Evolutionary conservation across 2,329 filamentous ascomycete species (phyloP).

Genomic region (Nemania sp.): DNA sequence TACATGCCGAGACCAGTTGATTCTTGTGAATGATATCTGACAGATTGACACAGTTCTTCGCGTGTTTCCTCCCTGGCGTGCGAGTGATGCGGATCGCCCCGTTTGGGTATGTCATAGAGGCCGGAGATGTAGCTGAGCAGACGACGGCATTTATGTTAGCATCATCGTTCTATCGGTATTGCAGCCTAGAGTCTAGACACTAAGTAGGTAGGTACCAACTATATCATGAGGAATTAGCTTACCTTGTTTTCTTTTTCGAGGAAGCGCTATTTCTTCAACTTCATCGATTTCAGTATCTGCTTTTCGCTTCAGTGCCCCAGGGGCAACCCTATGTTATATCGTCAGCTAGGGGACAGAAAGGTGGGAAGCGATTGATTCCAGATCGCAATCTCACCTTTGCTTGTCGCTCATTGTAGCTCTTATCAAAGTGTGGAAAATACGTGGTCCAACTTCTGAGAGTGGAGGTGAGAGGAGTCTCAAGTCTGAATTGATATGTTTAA

Average conservation of each 20-base stretch:
- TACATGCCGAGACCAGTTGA: slow-evolving; percentile 32
- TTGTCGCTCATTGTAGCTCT: not conserved
- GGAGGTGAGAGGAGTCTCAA: no score
- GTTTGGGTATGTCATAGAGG: slow-evolving; percentile 29
- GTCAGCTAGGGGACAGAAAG: not conserved
- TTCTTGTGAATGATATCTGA: slow-evolving; percentile 32
- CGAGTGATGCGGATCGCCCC: slow-evolving; percentile 37
- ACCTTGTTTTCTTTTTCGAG: not conserved
- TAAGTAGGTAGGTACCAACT: no score
- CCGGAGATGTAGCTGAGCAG: not conserved
- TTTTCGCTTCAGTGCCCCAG: slow-evolving; percentile 9
- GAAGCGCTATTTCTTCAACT: not conserved
- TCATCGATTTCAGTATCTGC: slow-evolving; percentile 5
- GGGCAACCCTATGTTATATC: not conserved
- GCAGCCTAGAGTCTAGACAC: no score
- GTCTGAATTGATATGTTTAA: no score
- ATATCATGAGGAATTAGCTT: no score
- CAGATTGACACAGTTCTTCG: slow-evolving; percentile 35
- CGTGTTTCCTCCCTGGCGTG: slow-evolving; percentile 29
- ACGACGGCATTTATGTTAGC: not conserved
- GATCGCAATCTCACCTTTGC: slow-evolving; percentile 9
- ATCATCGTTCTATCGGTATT: not conserved
- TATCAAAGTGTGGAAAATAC: no score
- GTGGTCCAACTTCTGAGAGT: no score
- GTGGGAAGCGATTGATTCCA: no score